Base-by-base conservation (phyloP, 106 monocot genomes). In the Agapanthus africanus region DNA sequence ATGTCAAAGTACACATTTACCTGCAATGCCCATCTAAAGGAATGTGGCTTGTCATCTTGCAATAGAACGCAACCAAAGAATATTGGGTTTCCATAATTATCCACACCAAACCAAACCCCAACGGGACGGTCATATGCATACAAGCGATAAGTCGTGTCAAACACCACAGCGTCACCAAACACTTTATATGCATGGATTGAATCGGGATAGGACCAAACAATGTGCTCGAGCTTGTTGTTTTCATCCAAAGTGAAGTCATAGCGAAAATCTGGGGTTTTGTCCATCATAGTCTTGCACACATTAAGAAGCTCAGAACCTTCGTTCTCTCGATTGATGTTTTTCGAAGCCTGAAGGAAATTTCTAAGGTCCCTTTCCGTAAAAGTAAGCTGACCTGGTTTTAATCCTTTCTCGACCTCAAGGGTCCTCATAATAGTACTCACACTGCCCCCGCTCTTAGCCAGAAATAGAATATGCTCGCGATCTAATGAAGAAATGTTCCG, bases 71-170 rank as follows among this genome's bases (percentile, higher is more conserved):
- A 81, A 49, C 82, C 91, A 78, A 91, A 91, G 56, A 87, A 87
- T 60, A 87, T 84, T 27, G 77, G 70, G 52, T 84, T 87, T 25
- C 91, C 84, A 65, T 91, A 81, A 70, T 91, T 91, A 57, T 87
- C 91, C 62, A 87, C 50, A 31, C 91, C 91, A 79, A 91, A 87
- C 91, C 91, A 91, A 26, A 87, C 84, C 50, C 84, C 91, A 37
- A 91, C 47, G 21, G 75, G 81, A 39, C 84, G 79, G 31, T 87
- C 84, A 79, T 87, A 91, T 71, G 84, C 81, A 71, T 87, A 87
- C 70, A 91, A 67, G 54, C 76, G 79, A 77, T 87, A 87, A 67
- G 82, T 72, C 1, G 91, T 80, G 25, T 91, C 91, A 76, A 91
- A 87, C 35, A 91, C 66, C 16, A 91, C 87, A 3, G 81, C 84